These are phyloP conservation scores for Claviceps spartinae DNA, from an alignment of 2,329 filamentous ascomycete species.

Conservation along the genomic window DNA sequence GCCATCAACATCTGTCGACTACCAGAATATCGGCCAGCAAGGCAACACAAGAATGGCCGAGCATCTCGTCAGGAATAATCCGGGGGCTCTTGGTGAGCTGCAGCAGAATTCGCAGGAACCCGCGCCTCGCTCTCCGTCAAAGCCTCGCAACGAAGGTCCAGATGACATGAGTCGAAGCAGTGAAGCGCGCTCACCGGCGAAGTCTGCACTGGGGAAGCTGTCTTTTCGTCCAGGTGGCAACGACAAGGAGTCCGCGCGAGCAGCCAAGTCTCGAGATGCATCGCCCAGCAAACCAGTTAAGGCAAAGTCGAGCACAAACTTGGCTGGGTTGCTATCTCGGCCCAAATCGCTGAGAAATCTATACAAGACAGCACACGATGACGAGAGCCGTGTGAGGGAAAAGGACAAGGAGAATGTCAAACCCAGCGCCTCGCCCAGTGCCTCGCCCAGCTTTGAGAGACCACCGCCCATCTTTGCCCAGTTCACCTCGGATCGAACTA, in stretches of 20 bases:
- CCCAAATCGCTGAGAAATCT: constrained; percentile 60
- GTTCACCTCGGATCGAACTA: constrained; percentile 31
- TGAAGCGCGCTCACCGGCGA: constrained; percentile 8
- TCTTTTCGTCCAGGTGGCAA: constrained; percentile 29
- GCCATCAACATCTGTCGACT: background rate
- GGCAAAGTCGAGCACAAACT: constrained; percentile 69
- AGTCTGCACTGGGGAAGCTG: constrained; percentile 21
- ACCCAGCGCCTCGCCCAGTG: constrained; percentile 32
- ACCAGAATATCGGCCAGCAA: constrained; percentile 3
- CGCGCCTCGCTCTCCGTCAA: constrained; percentile 25
- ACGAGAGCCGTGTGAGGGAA: constrained; percentile 44
- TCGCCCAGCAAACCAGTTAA: constrained; percentile 57
- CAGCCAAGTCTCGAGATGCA: constrained; percentile 28
- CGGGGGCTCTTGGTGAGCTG: constrained; percentile 40
- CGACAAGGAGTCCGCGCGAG: constrained; percentile 20
- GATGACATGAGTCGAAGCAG: constrained; percentile 11
- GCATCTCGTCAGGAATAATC: constrained; percentile 23
- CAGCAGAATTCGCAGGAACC: constrained; percentile 39
- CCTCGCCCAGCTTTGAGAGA: constrained; percentile 11
- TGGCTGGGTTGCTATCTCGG: constrained; percentile 63
- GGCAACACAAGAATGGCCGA: constrained; percentile 16
- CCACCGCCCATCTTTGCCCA: constrained; percentile 71
- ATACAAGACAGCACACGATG: constrained; percentile 38
- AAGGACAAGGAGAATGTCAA: constrained; percentile 76
- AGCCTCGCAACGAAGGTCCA: constrained; percentile 19